phyloP scores from a whole-genome alignment of 257 asterid species.

The Ballota nigra region DNA sequence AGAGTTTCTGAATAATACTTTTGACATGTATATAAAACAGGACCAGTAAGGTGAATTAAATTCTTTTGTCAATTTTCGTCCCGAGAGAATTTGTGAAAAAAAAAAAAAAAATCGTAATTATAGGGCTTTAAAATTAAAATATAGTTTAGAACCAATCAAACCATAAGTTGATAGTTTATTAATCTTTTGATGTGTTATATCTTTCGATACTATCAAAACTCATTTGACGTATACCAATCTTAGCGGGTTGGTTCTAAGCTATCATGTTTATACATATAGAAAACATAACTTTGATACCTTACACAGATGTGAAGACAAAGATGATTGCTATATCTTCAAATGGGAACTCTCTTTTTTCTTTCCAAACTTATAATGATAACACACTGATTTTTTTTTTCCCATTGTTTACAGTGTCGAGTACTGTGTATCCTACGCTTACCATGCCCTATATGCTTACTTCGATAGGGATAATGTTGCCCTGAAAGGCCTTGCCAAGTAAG shows the following conservation, averaged over 20 bases:
- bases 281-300: background rate
- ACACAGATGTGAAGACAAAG: background rate
- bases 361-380: conserved; percentile 19
- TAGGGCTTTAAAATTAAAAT: no score
- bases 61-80: no score
- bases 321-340: background rate
- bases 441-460: conserved; percentile 70
- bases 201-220: background rate
- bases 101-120: no score
- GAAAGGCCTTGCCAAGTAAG: conserved; percentile 85
- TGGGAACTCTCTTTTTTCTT: background rate
- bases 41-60: background rate
- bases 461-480: conserved; percentile 88
- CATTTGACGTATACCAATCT: background rate
- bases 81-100: no score
- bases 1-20: no score
- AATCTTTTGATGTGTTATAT: no score
- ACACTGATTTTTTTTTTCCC: background rate
- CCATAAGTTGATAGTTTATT: no score
- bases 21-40: background rate
- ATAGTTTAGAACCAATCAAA: no score
- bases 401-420: conserved; percentile 71
- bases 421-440: conserved; percentile 72
- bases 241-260: background rate
- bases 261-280: background rate